Evolutionary conservation across 768 basidiomycete genomes (phyloP).

Genomic region (Serendipita sp.): DNA sequence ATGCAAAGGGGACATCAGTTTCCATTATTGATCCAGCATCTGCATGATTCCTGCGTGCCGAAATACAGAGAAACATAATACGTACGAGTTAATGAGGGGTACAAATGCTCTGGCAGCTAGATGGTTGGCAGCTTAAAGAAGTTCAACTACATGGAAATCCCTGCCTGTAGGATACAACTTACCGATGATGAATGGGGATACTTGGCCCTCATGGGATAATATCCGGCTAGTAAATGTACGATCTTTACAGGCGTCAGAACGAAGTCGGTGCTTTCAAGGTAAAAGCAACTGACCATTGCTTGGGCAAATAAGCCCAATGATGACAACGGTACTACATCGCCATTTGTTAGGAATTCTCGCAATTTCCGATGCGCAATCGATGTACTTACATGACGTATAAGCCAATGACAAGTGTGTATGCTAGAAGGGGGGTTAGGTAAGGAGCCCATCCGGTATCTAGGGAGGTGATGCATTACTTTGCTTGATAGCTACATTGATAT

Average conservation of each 20-base stretch:
- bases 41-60: no score
- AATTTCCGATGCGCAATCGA: not conserved
- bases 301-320: not conserved
- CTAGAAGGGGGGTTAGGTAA: not conserved
- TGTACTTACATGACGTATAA: not conserved
- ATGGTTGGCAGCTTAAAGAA: not conserved
- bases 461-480: not conserved
- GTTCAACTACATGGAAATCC: not conserved
- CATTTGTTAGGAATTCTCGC: not conserved
- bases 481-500: not conserved
- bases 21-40: not conserved
- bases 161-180: not conserved
- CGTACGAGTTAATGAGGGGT: not conserved
- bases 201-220: not conserved
- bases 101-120: not conserved
- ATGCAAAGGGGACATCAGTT: no score
- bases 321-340: not conserved
- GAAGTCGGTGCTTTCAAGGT: no score
- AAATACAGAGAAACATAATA: no score
- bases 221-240: not conserved
- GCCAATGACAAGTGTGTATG: not conserved
- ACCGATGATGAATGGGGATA: slow-evolving; percentile 1
- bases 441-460: not conserved
- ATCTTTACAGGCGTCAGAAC: not conserved
- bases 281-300: not conserved